Base-by-base conservation (phyloP, 192 early-diverging fungal species). In the Glomus cerebriforme region DNA sequence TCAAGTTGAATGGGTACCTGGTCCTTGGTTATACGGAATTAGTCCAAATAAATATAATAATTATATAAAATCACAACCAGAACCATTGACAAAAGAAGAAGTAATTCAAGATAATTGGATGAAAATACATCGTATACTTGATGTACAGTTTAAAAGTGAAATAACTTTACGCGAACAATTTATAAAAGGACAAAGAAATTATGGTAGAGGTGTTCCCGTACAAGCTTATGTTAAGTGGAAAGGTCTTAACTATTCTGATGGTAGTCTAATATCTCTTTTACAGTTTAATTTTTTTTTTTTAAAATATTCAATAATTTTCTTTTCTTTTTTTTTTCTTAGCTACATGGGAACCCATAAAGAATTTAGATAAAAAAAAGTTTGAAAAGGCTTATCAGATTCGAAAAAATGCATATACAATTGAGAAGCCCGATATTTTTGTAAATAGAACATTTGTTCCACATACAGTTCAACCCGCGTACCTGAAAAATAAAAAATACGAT, bases 161-260 rank as follows among this genome's bases (percentile, higher is more conserved):
- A 5, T 13, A 82, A 59, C 78, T 19, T 43, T 63, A 59, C 66
- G 66, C 22, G 66, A 68, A n/a, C 22, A 68, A 37, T 8, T 68
- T 34, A 8, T 7, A 13, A 68, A 68, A 6, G 8, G 19, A 27
- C 15, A n/a, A 10, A 35, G 22, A 31, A 35, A 22, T 31, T 9
- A 8, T 5, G 34, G 66, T 35, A 37, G 19, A 15, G 27, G 27
- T 27, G 27, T 15, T 2, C 19, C 17, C 39, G 80, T 89, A 19
- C 83, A 88, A 35, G 84, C 92, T 2, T 85, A 87, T 69, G 87
- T 93, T n/a, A 93, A 92, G 78, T 95, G 90, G 91, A 75, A 80
- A 59, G 90, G 86, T 3, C 54, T 90, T 7, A 77, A 82, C 12
- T 91, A 90, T 82, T 84, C 86, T 10, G 77, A 87, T 67, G 79